Evolutionary conservation across 2,329 filamentous ascomycete genomes (phyloP).

Genomic region (Aspergillus phoenicis): DNA sequence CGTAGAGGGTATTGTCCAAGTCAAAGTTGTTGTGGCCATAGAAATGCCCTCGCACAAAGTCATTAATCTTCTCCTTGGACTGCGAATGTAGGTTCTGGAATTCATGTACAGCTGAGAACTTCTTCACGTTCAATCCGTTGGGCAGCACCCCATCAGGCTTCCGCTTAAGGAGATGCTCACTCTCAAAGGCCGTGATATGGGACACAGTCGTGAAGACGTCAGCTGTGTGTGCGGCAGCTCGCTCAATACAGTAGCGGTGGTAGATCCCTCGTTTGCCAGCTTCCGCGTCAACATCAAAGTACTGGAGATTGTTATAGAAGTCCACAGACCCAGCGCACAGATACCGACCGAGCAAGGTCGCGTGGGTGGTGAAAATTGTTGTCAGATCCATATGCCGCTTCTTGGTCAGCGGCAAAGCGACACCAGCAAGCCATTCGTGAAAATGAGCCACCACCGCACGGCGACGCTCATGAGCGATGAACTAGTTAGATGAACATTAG

Average conservation of each 20-base stretch:
- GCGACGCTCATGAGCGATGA: constrained; percentile 87
- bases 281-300: constrained; percentile 94
- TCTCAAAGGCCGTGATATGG: constrained; percentile 97
- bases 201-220: constrained; percentile 99
- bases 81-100: constrained; percentile 98
- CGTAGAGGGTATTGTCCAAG: constrained; percentile 92
- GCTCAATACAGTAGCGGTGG: constrained; percentile 97
- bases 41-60: constrained; percentile 97
- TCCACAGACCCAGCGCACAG: constrained; percentile 96
- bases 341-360: constrained; percentile 91
- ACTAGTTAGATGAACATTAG: constrained; percentile 57
- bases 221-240: constrained; percentile 84
- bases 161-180: constrained; percentile 93
- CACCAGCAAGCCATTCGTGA: constrained; percentile 97
- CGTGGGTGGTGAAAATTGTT: constrained; percentile 98
- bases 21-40: constrained; percentile 98
- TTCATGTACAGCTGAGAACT: constrained; percentile 97
- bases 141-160: constrained; percentile 96
- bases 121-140: constrained; percentile 96
- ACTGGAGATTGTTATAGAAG: constrained; percentile 98
- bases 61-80: constrained; percentile 96
- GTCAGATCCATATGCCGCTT: constrained; percentile 94
- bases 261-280: constrained; percentile 98
- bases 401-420: constrained; percentile 87
- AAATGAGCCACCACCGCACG: constrained; percentile 96